A percentile compares a stretch with the other conserved stretches of the same genome.
phyloP scores from a whole-genome alignment of 2,329 filamentous ascomycete species.

The Orbilia blumenaviensis region DNA sequence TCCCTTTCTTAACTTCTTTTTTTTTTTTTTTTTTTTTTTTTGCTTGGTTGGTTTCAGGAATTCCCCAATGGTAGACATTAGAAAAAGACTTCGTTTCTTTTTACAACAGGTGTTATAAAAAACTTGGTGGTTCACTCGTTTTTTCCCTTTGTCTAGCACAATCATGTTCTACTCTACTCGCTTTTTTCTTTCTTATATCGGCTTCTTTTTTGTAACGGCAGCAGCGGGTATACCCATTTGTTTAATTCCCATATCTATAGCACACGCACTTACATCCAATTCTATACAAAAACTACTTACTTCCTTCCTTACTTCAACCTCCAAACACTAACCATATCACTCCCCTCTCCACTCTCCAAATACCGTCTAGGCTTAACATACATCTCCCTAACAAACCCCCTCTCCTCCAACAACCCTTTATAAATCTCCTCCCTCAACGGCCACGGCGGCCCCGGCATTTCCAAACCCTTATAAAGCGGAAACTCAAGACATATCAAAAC shows the following conservation, averaged over 20 bases:
- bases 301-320: constrained; percentile 34
- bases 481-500: constrained; percentile 62
- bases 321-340: constrained; percentile 61
- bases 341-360: constrained; percentile 59
- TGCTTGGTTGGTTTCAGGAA: not conserved
- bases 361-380: constrained; percentile 59
- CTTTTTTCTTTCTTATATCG: not conserved
- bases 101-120: constrained; percentile 29
- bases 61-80: constrained; percentile 19
- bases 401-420: constrained; percentile 52
- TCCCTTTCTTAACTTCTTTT: not conserved
- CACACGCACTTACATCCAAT: not conserved
- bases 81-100: not conserved
- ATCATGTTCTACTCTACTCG: not conserved
- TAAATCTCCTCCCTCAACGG: constrained; percentile 58
- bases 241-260: not conserved
- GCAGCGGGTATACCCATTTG: constrained; percentile 35
- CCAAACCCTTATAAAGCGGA: constrained; percentile 61
- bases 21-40: not conserved
- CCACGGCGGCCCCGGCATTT: constrained; percentile 61
- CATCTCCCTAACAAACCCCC: constrained; percentile 58
- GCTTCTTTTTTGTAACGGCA: not conserved
- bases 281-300: not conserved
- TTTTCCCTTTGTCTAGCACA: not conserved
- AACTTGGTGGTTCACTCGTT: not conserved